Conservation (phyloP, 176 grass and related monocot genomes). For the Metroxylon sagu region DNA sequence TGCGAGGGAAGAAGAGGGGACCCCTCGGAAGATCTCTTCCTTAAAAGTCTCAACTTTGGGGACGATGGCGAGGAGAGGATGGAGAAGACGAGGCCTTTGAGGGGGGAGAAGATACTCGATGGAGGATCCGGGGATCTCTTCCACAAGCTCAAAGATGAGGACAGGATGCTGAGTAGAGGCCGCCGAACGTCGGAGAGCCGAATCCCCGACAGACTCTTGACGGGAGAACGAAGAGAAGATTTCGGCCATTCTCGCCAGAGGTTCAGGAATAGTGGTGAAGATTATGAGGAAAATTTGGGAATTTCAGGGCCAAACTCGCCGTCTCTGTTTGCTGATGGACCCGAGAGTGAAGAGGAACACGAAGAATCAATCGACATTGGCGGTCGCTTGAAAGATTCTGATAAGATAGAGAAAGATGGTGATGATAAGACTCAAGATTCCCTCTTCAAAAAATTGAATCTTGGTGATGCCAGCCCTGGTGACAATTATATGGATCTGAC, state of each 20-base stretch:
- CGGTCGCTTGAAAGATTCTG: not conserved
- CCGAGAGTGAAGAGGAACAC: constrained; percentile 1
- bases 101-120: constrained; percentile 1
- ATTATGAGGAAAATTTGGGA: no score
- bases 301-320: no score
- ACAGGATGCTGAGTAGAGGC: no score
- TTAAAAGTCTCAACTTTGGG: constrained; percentile 54
- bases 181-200: no score
- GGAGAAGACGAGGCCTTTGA: constrained; percentile 5
- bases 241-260: no score
- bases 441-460: constrained; percentile 58
- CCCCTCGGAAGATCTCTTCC: constrained; percentile 32
- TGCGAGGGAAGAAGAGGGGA: not conserved
- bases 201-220: no score
- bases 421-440: constrained; percentile 28
- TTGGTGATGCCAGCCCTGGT: constrained; percentile 6
- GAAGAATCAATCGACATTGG: not conserved
- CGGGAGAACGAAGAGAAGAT: no score
- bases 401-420: not conserved
- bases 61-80: constrained; percentile 24
- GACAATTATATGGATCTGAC: not conserved
- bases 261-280: no score
- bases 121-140: not conserved
- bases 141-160: not conserved
- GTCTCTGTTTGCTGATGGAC: no score